Evolutionary conservation across 177 flowering plant species (phyloP).

Genomic region (Vitis hybrid): DNA sequence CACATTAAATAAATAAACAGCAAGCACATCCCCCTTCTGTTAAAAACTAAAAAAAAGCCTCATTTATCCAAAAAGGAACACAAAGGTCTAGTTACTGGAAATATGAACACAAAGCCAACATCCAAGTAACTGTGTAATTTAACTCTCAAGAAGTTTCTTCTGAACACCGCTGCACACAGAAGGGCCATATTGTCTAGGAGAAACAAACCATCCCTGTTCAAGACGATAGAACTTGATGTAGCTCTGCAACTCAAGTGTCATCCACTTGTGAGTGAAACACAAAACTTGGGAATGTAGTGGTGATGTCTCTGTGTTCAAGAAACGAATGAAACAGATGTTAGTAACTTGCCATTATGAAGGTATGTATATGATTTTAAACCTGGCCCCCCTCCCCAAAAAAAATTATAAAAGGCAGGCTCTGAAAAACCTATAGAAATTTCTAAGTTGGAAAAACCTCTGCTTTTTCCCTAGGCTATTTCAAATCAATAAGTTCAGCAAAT

Average conservation of each 20-base stretch:
- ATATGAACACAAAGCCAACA: background rate
- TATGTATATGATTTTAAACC: too few relatives aligned
- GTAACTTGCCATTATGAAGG: too few relatives aligned
- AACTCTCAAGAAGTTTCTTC: background rate
- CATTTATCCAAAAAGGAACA: background rate
- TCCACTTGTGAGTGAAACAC: slow-evolving; percentile 37
- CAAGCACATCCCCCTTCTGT: background rate
- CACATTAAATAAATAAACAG: background rate
- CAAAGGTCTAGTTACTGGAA: background rate
- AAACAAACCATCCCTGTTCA: background rate
- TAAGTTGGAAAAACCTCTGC: too few relatives aligned
- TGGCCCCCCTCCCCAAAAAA: too few relatives aligned
- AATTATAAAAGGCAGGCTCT: too few relatives aligned
- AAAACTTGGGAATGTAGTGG: slow-evolving; percentile 36
- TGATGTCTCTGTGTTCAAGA: slow-evolving; percentile 27
- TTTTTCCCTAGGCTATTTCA: too few relatives aligned
- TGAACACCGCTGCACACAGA: background rate
- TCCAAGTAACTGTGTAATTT: background rate
- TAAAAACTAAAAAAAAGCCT: background rate
- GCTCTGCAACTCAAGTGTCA: slow-evolving; percentile 20
- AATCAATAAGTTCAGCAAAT: too few relatives aligned
- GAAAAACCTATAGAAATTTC: too few relatives aligned
- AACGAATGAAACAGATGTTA: background rate
- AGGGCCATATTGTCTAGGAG: background rate
- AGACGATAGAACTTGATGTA: background rate